Percentiles rank a stretch among this genome's conserved stretches.
phyloP scores from a whole-genome alignment of 2,329 filamentous ascomycete species.

The Aureobasidium sp. region DNA sequence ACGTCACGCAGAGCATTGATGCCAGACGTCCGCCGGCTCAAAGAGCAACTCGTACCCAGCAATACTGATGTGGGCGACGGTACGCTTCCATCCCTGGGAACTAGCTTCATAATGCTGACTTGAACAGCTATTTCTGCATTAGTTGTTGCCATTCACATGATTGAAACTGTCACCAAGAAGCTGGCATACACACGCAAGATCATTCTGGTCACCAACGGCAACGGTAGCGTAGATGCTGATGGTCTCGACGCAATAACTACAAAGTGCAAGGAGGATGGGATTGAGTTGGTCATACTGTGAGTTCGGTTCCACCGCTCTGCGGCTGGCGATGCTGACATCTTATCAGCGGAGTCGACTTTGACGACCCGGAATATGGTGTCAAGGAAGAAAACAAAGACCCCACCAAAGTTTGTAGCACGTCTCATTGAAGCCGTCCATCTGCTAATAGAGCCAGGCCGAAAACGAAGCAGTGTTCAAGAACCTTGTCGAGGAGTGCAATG shows the following conservation, averaged over 20 bases:
- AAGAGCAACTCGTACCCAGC: constrained; percentile 56
- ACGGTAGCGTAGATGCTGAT: constrained; percentile 61
- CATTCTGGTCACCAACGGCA: constrained; percentile 75
- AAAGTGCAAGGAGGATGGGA: constrained; percentile 66
- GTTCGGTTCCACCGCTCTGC: constrained; percentile 22
- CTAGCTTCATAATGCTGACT: not conserved
- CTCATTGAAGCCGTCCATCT: too few species aligned
- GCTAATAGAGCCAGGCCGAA: constrained; percentile 30
- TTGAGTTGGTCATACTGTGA: constrained; percentile 71
- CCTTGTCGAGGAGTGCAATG: constrained; percentile 60
- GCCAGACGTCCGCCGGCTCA: constrained; percentile 58
- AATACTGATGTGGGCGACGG: constrained; percentile 64
- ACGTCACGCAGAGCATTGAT: constrained; percentile 47
- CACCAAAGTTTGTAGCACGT: constrained; percentile 48
- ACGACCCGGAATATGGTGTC: constrained; percentile 79
- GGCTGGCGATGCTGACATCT: constrained; percentile 3
- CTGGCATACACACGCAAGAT: constrained; percentile 75
- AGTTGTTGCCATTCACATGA: constrained; percentile 80
- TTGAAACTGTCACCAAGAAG: constrained; percentile 67
- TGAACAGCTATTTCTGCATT: constrained; percentile 64
- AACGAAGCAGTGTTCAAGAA: constrained; percentile 63
- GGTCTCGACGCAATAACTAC: constrained; percentile 59
- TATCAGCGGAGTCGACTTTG: constrained; percentile 77
- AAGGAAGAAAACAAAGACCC: constrained; percentile 80
- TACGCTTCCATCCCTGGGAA: constrained; percentile 18